phyloP scores from a whole-genome alignment of 75 land plant genomes.

The Sequoia sempervirens region DNA sequence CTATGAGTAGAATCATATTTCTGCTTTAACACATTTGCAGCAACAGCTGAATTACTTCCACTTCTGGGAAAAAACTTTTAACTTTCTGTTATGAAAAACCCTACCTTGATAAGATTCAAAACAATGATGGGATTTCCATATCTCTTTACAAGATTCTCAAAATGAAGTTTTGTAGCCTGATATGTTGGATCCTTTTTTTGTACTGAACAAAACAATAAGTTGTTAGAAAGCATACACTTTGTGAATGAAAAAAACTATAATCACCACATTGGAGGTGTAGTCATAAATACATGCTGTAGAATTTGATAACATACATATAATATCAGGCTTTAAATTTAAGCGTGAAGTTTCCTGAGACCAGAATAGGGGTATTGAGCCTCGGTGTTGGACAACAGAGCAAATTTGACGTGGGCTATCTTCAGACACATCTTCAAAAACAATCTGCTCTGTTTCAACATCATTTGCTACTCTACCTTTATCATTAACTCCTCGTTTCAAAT shows the following conservation, averaged over 20 bases:
- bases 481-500: conserved; percentile 77
- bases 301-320: conserved; percentile 40
- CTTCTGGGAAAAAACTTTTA: neutral
- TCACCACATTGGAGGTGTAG: neutral
- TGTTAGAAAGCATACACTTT: neutral
- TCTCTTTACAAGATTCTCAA: conserved; percentile 77
- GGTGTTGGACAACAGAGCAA: conserved; percentile 73
- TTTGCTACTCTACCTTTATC: conserved; percentile 80
- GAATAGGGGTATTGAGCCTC: conserved; percentile 85
- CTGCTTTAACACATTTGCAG: neutral
- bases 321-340: conserved; percentile 49
- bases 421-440: conserved; percentile 60
- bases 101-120: conserved; percentile 80
- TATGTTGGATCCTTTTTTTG: conserved; percentile 62
- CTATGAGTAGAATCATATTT: neutral
- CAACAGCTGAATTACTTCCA: neutral
- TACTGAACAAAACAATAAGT: conserved; percentile 38
- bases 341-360: conserved; percentile 84
- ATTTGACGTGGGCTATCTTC: conserved; percentile 37
- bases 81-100: conserved; percentile 1
- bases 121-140: conserved; percentile 88
- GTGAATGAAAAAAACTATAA: neutral
- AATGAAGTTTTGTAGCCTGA: conserved; percentile 77
- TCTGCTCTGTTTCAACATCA: conserved; percentile 92
- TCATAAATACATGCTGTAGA: neutral